Evolutionary conservation across 768 basidiomycete species (phyloP).

Genomic region (Suillus bovinus): DNA sequence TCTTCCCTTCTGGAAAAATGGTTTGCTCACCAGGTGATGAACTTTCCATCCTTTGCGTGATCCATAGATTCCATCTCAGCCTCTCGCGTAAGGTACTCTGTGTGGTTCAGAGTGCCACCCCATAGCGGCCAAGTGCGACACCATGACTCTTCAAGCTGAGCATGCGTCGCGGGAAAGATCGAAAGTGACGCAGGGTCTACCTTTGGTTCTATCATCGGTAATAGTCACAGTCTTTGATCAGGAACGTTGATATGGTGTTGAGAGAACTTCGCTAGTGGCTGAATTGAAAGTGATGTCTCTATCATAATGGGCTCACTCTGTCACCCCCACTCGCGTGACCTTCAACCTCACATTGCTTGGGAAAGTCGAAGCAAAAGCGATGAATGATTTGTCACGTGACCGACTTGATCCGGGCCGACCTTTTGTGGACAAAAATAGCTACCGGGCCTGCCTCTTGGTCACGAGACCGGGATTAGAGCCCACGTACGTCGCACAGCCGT

Average conservation of each 20-base stretch:
- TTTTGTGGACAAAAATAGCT: too few relatives aligned
- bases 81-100: conserved; percentile 46
- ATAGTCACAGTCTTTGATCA: not conserved
- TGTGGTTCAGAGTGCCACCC: conserved; percentile 40
- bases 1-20: not conserved
- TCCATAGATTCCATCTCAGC: conserved; percentile 38
- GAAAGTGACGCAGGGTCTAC: conserved; percentile 26
- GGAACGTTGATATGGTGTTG: not conserved
- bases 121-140: conserved; percentile 38
- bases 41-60: conserved; percentile 43
- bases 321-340: too few relatives aligned
- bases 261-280: not conserved
- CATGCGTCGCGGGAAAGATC: conserved; percentile 44
- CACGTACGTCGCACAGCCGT: too few relatives aligned
- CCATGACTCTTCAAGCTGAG: conserved; percentile 42
- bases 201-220: not conserved
- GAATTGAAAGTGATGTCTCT: not conserved
- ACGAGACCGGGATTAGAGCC: too few relatives aligned
- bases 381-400: too few relatives aligned
- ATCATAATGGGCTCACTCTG: too few relatives aligned
- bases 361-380: too few relatives aligned
- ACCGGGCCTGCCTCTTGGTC: too few relatives aligned
- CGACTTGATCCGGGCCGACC: too few relatives aligned
- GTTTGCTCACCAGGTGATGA: conserved; percentile 46
- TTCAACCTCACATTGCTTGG: too few relatives aligned